Evolutionary conservation across 176 grass and related monocot genomes (phyloP).

Genomic region (barley (Hordeum vulgare)): DNA sequence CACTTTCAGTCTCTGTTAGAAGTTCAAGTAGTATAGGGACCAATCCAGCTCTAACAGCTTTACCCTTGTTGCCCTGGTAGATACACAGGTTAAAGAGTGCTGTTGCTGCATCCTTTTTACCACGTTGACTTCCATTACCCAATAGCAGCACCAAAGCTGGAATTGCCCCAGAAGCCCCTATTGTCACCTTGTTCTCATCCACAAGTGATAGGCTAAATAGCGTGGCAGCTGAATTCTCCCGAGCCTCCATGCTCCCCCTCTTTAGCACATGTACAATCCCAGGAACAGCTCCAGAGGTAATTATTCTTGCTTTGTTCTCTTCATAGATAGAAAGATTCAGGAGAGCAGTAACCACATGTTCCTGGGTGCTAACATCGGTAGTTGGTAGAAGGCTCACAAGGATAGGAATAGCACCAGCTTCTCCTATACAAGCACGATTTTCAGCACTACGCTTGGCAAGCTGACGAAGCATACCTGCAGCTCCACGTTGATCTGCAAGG

Average conservation of each 20-base stretch:
- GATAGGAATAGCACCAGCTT: constrained; percentile 84
- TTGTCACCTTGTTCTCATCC: constrained; percentile 83
- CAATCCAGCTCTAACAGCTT: constrained; percentile 76
- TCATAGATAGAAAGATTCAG: constrained; percentile 94
- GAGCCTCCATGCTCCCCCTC: constrained; percentile 88
- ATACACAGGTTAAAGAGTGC: constrained; percentile 88
- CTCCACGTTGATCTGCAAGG: constrained; percentile 51
- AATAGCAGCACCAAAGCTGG: constrained; percentile 70
- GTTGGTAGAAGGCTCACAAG: constrained; percentile 76
- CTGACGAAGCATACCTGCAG: constrained; percentile 75
- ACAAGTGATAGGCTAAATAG: constrained; percentile 90
- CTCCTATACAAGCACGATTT: constrained; percentile 83
- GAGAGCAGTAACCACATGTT: constrained; percentile 83
- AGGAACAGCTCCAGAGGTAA: constrained; percentile 62
- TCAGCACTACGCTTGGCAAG: constrained; percentile 80
- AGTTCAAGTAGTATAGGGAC: constrained; percentile 66
- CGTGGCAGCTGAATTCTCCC: constrained; percentile 95
- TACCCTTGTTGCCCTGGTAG: constrained; percentile 90
- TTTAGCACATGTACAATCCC: constrained; percentile 81
- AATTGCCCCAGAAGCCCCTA: constrained; percentile 72
- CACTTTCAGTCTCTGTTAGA: constrained; percentile 43
- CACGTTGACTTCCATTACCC: constrained; percentile 66
- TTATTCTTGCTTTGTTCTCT: constrained; percentile 83
- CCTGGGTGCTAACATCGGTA: constrained; percentile 58
- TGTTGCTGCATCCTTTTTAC: constrained; percentile 81